A percentile compares a stretch with the other conserved stretches of the same genome.
Evolutionary conservation across 2,329 filamentous ascomycete genomes (phyloP).

Genomic region (Fonsecaea erecta): DNA sequence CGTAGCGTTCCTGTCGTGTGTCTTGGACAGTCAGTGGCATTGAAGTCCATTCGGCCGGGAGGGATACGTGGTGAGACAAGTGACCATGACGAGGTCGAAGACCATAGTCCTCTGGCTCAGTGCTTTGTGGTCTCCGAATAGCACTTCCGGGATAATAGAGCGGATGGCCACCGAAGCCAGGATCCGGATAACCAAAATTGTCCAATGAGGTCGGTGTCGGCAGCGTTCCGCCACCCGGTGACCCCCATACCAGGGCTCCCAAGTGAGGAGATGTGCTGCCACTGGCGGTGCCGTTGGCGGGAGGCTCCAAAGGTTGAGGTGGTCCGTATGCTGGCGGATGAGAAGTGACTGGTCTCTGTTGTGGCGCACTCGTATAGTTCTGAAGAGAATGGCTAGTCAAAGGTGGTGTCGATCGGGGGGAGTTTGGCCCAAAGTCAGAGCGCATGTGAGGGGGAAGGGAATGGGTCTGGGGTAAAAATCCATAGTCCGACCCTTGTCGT

Average conservation of each 20-base stretch:
- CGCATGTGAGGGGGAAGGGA: conserved; percentile 83
- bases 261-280: conserved; percentile 87
- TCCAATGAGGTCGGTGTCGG: conserved; percentile 73
- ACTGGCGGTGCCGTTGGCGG: conserved; percentile 71
- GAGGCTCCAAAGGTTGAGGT: conserved; percentile 80
- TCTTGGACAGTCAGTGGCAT: conserved; percentile 34
- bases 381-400: conserved; percentile 68
- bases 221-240: conserved; percentile 74
- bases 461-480: conserved; percentile 73
- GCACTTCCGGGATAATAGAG: conserved; percentile 74
- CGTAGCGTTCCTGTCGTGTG: conserved; percentile 36
- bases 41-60: conserved; percentile 32
- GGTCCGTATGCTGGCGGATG: conserved; percentile 84
- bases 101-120: conserved; percentile 71
- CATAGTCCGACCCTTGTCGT: conserved; percentile 70
- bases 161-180: conserved; percentile 63
- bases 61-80: conserved; percentile 31
- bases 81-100: conserved; percentile 54
- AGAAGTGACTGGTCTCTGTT: conserved; percentile 72
- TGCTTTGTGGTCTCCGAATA: conserved; percentile 74
- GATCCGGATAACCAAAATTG: conserved; percentile 82
- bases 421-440: conserved; percentile 68
- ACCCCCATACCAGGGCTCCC: conserved; percentile 80
- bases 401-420: conserved; percentile 67
- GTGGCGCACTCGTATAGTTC: conserved; percentile 59